These are phyloP conservation scores for Penicillium sp. DNA, from an alignment of 2,329 filamentous ascomycete species.

Conservation along the genomic window DNA sequence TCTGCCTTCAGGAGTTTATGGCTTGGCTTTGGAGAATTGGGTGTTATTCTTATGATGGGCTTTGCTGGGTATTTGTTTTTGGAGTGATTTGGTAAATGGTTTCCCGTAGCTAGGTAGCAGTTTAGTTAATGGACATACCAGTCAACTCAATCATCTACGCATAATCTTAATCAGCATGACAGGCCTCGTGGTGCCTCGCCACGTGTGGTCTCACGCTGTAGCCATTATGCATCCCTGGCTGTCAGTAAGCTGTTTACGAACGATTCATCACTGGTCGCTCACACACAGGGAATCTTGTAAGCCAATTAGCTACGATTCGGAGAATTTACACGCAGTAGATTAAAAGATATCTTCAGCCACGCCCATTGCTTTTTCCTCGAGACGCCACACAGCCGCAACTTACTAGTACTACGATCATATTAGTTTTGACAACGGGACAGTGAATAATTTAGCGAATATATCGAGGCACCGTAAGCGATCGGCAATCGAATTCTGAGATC, in stretches of 20 bases:
- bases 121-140: slow-evolving; percentile 28
- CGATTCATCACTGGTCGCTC: too few species aligned
- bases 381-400: slow-evolving; percentile 11
- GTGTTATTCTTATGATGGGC: slow-evolving; percentile 14
- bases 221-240: neutral
- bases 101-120: slow-evolving; percentile 17
- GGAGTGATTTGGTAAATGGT: slow-evolving; percentile 13
- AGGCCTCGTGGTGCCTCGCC: too few species aligned
- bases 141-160: neutral
- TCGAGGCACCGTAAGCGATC: too few species aligned
- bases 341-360: neutral
- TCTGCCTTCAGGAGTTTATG: slow-evolving; percentile 26
- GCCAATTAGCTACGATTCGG: neutral
- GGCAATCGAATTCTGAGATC: too few species aligned
- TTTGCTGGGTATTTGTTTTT: slow-evolving; percentile 7
- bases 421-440: too few species aligned
- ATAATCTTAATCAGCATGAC: neutral
- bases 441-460: too few species aligned
- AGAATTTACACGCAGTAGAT: neutral
- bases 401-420: too few species aligned
- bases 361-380: neutral
- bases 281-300: too few species aligned
- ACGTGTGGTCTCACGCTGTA: too few species aligned
- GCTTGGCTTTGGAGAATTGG: slow-evolving; percentile 18
- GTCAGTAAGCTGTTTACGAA: neutral